phyloP scores from a whole-genome alignment of 225 moss, liverwort and hornwort species.

The Takakia lepidozioides region DNA sequence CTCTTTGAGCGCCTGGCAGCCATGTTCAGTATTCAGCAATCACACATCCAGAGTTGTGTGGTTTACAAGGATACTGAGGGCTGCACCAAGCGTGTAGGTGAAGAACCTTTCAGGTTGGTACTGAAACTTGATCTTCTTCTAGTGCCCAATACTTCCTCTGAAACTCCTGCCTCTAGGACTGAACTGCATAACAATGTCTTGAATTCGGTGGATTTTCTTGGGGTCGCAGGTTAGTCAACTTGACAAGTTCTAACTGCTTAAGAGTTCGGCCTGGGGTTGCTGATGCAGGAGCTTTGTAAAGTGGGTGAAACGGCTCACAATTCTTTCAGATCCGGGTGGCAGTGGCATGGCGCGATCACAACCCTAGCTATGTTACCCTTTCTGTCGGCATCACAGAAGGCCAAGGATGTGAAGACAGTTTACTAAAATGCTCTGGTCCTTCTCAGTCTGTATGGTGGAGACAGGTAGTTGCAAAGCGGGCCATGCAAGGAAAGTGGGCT shows the following conservation, averaged over 20 bases:
- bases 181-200: no score
- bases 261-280: background rate
- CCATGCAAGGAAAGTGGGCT: no score
- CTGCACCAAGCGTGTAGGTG: conserved; percentile 55
- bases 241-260: background rate
- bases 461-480: no score
- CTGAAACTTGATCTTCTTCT: background rate
- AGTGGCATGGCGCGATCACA: conserved; percentile 66
- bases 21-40: conserved; percentile 76
- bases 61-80: conserved; percentile 67
- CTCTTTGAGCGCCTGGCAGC: conserved; percentile 70
- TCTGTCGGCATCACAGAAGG: no score
- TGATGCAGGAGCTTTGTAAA: conserved; percentile 69
- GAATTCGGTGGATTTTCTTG: background rate
- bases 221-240: background rate
- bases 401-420: no score
- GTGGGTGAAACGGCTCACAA: conserved; percentile 73
- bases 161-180: background rate
- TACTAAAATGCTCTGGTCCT: no score
- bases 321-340: conserved; percentile 43
- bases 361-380: no score
- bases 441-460: no score
- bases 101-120: conserved; percentile 79
- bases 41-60: conserved; percentile 55
- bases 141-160: background rate